These are phyloP conservation scores for Medicago truncatula DNA, from an alignment of 306 rosid genomes.

Conservation along the genomic window MtrunA17r5.0-ANR NC_053043.1:19584001-19584500, in stretches of 20 bases:
- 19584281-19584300: neutral
- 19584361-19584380: conserved; percentile 33
- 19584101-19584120: conserved; percentile 46
- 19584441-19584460: conserved; percentile 87
- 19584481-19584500: conserved; percentile 32
- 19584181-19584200: conserved; percentile 59
- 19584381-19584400: conserved; percentile 47
- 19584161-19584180: conserved; percentile 40
- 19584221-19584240: conserved; percentile 37
- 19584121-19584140: conserved; percentile 57
- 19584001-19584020: conserved; percentile 51
- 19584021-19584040: conserved; percentile 68
- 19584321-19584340: conserved; percentile 42
- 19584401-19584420: conserved; percentile 42
- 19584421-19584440: conserved; percentile 60
- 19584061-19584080: conserved; percentile 26
- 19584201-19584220: conserved; percentile 52
- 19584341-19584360: conserved; percentile 48
- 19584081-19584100: conserved; percentile 51
- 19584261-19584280: neutral
- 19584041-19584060: conserved; percentile 39
- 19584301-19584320: neutral
- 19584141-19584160: conserved; percentile 1
- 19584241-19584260: neutral
- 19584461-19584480: conserved; percentile 68